Evolutionary conservation across 768 basidiomycete species (phyloP), one percentile per base, ranked within the genome.

Genomic region (Lepiota venenata): DNA sequence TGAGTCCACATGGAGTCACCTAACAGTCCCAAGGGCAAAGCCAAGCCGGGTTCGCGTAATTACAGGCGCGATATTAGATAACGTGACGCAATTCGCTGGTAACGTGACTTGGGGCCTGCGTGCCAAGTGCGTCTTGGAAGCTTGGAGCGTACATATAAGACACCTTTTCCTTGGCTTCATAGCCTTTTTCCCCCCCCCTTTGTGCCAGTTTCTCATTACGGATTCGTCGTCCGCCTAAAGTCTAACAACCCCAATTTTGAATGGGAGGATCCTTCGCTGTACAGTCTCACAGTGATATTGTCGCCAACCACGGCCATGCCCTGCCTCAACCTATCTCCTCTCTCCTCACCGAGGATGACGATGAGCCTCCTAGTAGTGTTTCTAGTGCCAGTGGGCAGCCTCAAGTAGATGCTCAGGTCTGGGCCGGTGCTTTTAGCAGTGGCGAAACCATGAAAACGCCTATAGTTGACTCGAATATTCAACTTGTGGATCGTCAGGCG

Each of bases 351-450:
- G 74, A 75, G 70, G 73, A 75, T 56, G 72, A 74, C 56, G 72
- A 75, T 38, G 71, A 74, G 66, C 73, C 72, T 60, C 72, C 73
- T 72, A 72, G 71, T 74, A 72, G 69, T 70, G 66, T 69, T 60
- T 61, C 61, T 50, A 56, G 43, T 61, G 58, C 63, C 21, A 58
- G 56, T 66, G 22, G 68, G 66, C 36, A 63, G 60, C 21, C 67
- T 70, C 57, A 74, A 72, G 63, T 73, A 57, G 38, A 25, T n/a
- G 4, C 11, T 20, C n/a, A 63, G 45, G 35, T 14, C 46, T 14
- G 16, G 14, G n/a, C 36, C 36, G 4, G 16, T 41, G 20, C 27
- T 21, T 40, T 27, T 50, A 48, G 39, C 9, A 56, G 55, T 27
- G 38, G 51, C 40, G 40, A 52, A 35, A 50, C 27, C 37, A 50